phyloP scores from a whole-genome alignment of 306 rosid species.

The Cucurbita moschata region DNA sequence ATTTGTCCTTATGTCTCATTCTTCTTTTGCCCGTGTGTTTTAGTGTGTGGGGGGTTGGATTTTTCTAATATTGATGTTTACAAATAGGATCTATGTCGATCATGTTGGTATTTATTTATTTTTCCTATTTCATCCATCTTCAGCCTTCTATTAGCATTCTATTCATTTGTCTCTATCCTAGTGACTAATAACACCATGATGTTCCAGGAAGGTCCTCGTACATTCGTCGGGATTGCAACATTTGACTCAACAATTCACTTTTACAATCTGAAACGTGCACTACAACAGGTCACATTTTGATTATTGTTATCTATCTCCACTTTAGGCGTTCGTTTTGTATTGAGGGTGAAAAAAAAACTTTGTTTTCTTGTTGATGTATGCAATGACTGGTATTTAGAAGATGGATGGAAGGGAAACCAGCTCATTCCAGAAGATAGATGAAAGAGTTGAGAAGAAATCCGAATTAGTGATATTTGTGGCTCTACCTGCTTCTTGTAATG shows the following conservation, averaged over 20 bases:
- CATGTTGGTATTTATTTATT: background rate
- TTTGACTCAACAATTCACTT: constrained; percentile 94
- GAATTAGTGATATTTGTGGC: background rate
- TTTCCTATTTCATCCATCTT: background rate
- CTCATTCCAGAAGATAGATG: background rate
- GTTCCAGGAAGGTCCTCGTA: constrained; percentile 83
- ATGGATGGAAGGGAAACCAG: background rate
- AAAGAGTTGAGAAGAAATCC: background rate
- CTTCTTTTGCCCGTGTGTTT: background rate
- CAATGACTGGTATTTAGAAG: background rate
- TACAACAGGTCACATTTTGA: constrained; percentile 58
- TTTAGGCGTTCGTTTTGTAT: background rate
- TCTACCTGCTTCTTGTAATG: background rate
- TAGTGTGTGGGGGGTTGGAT: background rate
- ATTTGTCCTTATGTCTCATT: background rate
- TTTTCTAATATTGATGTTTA: background rate
- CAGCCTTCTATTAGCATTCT: background rate
- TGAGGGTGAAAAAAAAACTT: background rate
- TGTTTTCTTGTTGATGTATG: background rate
- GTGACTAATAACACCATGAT: background rate
- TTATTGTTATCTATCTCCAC: background rate
- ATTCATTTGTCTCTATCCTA: background rate
- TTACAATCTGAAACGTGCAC: constrained; percentile 83
- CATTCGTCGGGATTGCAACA: constrained; percentile 83
- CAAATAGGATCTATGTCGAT: background rate